Evolutionary conservation across 164 flowering plant genomes (phyloP).

Genomic region (Saururus chinensis): DNA sequence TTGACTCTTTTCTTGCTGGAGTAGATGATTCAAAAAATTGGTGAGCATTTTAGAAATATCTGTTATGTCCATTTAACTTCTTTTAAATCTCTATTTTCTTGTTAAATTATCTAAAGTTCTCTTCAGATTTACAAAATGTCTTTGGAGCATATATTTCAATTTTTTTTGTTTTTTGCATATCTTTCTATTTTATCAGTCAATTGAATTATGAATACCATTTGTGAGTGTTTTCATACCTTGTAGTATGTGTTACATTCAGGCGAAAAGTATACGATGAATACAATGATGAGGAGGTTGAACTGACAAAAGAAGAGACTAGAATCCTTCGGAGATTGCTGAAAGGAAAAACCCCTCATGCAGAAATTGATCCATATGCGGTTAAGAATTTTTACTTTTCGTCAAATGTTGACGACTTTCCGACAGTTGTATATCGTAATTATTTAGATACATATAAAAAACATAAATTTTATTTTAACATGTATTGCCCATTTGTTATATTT

Average conservation of each 20-base stretch:
- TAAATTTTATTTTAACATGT: too few species aligned
- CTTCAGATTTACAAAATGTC: background rate
- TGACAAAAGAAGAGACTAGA: constrained; percentile 58
- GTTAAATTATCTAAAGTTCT: too few species aligned
- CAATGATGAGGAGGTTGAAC: constrained; percentile 81
- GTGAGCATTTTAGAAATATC: constrained; percentile 21
- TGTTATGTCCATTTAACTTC: background rate
- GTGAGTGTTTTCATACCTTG: background rate
- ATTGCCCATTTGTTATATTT: background rate
- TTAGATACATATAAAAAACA: too few species aligned
- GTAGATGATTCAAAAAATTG: constrained; percentile 73
- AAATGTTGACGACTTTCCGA: background rate
- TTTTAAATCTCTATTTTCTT: background rate
- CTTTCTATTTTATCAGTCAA: too few species aligned
- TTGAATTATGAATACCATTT: background rate
- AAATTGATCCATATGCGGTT: constrained; percentile 52
- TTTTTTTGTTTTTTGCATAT: too few species aligned
- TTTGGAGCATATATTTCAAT: background rate
- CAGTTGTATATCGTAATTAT: too few species aligned
- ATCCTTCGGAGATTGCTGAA: constrained; percentile 38
- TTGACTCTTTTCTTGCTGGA: constrained; percentile 55
- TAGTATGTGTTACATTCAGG: constrained; percentile 28
- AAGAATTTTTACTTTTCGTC: constrained; percentile 1
- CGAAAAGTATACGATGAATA: constrained; percentile 72
- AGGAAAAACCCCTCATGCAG: constrained; percentile 91